Conservation (phyloP, 1,139 yeast species). For the Blastobotrys ciferrii region DNA sequence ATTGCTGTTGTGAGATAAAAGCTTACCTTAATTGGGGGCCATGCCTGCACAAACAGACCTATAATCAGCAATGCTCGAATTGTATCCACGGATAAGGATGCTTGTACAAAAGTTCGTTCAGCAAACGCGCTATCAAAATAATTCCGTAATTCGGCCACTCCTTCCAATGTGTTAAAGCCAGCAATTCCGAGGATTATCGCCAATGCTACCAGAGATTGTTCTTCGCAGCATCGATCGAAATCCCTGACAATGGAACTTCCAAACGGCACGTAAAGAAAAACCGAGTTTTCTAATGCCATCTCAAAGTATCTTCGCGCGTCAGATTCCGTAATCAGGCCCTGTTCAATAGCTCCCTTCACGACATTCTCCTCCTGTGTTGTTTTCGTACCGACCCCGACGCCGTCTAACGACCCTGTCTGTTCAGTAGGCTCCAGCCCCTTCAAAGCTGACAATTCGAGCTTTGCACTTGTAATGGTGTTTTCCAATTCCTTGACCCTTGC, state of each 20-base stretch:
- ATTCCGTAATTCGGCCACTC: not conserved
- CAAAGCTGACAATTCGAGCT: slow-evolving; percentile 1
- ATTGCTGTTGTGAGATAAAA: slow-evolving; percentile 4
- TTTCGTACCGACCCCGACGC: not conserved
- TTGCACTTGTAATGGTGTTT: not conserved
- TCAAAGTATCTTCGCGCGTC: slow-evolving; percentile 8
- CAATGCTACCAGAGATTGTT: slow-evolving; percentile 3
- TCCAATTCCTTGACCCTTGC: slow-evolving; percentile 2
- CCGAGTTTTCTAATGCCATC: slow-evolving; percentile 3
- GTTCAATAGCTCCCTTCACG: slow-evolving; percentile 1
- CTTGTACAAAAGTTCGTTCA: slow-evolving; percentile 1
- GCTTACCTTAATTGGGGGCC: slow-evolving; percentile 6
- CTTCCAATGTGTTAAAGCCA: not conserved
- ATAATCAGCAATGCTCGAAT: not conserved
- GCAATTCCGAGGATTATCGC: not conserved
- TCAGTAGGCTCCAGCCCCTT: not conserved
- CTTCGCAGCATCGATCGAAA: not conserved
- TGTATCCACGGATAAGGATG: slow-evolving; percentile 4
- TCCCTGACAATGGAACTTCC: not conserved
- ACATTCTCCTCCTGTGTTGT: not conserved
- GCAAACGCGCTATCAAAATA: slow-evolving; percentile 3
- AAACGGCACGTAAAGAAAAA: not conserved
- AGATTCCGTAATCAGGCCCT: slow-evolving; percentile 3
- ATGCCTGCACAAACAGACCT: slow-evolving; percentile 3
- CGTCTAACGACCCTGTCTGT: not conserved